A percentile compares a stretch with the other conserved stretches of the same genome.
These are phyloP conservation scores for Hordeum pubiflorum DNA, from an alignment of 202 grass and related monocot genomes.

Conservation along the genomic window DNA sequence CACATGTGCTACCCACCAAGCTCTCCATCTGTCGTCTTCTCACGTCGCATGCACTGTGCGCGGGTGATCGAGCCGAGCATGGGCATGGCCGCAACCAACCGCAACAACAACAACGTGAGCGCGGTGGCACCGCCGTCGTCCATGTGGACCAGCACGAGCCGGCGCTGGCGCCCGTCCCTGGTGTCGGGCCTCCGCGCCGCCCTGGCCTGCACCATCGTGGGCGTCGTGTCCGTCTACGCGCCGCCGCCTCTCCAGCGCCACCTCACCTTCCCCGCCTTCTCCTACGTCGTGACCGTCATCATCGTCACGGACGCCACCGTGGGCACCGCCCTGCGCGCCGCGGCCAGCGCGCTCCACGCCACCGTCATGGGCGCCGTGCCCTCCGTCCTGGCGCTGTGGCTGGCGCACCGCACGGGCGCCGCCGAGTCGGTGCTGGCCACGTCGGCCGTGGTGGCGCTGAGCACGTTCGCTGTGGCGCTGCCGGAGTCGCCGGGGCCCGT, in stretches of 20 bases:
- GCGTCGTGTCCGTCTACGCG: constrained; percentile 43
- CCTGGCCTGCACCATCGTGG: constrained; percentile 57
- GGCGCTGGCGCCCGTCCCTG: constrained; percentile 37
- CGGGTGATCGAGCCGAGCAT: neutral
- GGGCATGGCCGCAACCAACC: neutral
- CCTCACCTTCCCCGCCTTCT: constrained; percentile 70
- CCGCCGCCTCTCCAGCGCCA: constrained; percentile 30
- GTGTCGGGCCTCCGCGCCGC: constrained; percentile 54
- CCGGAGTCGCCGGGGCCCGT: constrained; percentile 29
- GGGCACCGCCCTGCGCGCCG: constrained; percentile 40
- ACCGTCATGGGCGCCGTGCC: constrained; percentile 57
- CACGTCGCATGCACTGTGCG: neutral
- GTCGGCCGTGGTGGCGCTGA: constrained; percentile 39
- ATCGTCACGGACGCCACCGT: constrained; percentile 57
- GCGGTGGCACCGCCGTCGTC: neutral
- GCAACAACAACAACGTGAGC: neutral
- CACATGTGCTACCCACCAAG: neutral
- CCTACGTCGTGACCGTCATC: constrained; percentile 66
- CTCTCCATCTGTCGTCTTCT: neutral
- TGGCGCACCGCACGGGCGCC: constrained; percentile 32
- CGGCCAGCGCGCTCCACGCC: constrained; percentile 43
- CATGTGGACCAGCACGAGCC: neutral
- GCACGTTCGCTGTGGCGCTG: constrained; percentile 56
- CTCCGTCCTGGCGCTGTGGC: constrained; percentile 46
- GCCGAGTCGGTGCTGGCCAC: constrained; percentile 29